Base-by-base conservation (phyloP, 1,284 basidiomycete genomes). In the Hemileia vastatrix region DNA sequence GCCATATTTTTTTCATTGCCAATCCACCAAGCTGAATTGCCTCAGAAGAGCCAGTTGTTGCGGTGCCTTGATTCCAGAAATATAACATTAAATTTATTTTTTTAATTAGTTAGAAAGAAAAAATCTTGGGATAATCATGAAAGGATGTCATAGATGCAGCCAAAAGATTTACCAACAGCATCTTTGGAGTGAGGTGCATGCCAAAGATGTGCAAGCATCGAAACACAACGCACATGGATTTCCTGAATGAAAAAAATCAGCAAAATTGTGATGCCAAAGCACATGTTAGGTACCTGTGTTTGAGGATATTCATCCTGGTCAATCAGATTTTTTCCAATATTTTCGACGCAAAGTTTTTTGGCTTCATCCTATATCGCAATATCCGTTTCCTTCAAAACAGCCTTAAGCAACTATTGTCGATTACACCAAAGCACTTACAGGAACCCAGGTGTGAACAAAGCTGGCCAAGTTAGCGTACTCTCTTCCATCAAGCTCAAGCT, bases 1-100 rank as follows among this genome's bases (percentile, higher is more conserved):
- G 92, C 93, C 93, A 96, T 53, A 85, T 82, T 71, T 86, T 87
- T 79, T 97, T 97, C 84, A 96, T 88, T 15, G 93, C 90, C 19
- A 97, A 82, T 49, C 91, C 92, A 15, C 90, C 92, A 5, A 95
- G 86, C 77, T 92, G 89, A 70, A 93, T 76, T 2, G 77, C 77
- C 64, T 78, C 90, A 1, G 90, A 92, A 0, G 88, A 91, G 5
- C 93, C 93, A 0, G 92, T 94, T 2, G 92, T 95, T 0, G 93
- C 91, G 0, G 92, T 94, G 5, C 59, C 59, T 62, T n/a, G n/a
- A n/a, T n/a, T n/a, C n/a, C n/a, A n/a, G n/a, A n/a, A n/a, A n/a
- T n/a, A n/a, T n/a, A 70, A 72, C 57, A 73, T 65, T 43, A 43
- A 43, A 8, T 43, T 8, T 43, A 8, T 8, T 8, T 43, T 43